Percentiles rank a stretch among this genome's conserved stretches.
Evolutionary conservation across 1,284 basidiomycete genomes (phyloP).

Genomic region (Phellopilus nigrolimitatus): DNA sequence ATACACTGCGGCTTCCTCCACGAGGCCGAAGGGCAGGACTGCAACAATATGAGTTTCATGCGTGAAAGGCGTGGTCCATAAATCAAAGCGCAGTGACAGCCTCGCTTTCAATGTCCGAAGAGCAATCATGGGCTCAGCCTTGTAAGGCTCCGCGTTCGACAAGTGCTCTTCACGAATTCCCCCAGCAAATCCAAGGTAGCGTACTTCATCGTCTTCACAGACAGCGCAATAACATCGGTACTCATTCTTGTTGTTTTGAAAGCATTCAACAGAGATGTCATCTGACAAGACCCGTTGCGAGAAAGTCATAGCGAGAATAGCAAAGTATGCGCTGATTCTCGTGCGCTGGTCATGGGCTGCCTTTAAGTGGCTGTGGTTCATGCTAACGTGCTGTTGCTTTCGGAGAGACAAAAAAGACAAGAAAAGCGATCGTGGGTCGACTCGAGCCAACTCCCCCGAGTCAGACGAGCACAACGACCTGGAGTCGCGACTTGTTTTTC

Average conservation of each 20-base stretch:
- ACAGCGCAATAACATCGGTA: too few relatives aligned
- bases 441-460: neutral
- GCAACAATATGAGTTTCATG: neutral
- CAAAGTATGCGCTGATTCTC: neutral
- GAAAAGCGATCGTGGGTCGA: neutral
- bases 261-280: too few relatives aligned
- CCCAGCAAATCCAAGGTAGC: too few relatives aligned
- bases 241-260: too few relatives aligned
- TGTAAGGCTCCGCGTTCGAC: neutral
- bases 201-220: too few relatives aligned
- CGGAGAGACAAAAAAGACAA: neutral
- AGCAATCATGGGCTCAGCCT: neutral
- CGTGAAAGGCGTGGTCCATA: neutral
- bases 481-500: neutral
- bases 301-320: neutral
- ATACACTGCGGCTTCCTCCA: neutral
- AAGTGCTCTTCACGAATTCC: neutral
- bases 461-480: neutral
- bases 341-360: neutral
- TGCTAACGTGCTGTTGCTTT: too few relatives aligned
- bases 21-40: neutral
- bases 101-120: neutral
- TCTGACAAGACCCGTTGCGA: too few relatives aligned
- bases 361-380: neutral
- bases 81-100: conserved; percentile 3